Evolutionary conservation across 2,329 filamentous ascomycete species (phyloP), one percentile per base, ranked within the genome.

Genomic region (Paracoccidioides lutzii): DNA sequence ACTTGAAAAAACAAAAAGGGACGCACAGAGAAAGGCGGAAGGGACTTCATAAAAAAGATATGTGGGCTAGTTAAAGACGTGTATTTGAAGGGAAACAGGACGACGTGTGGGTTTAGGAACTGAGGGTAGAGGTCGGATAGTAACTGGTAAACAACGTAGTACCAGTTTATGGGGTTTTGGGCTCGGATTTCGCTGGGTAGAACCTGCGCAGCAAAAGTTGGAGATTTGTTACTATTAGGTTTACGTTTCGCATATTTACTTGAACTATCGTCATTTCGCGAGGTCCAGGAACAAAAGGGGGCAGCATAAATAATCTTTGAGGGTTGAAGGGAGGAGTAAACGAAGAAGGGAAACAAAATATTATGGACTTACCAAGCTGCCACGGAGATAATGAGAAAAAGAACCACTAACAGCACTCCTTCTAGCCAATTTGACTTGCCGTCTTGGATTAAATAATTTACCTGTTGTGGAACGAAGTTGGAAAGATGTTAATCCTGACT

Each of bases 361-460:
- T 1, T 8, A 45, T 12, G 43, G 15, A 14, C 66, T 54, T 67
- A 82, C 77, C 77, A 83, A 1, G 78, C 78, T 42, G 78, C 78
- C 48, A 83, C 67, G 15, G 81, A 78, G 60, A 84, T 83, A 62
- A 84, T 83, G 54, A 83, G 62, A 61, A 84, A 84, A 55, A 80
- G 75, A 50, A 76, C 76, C 71, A 81, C 79, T 51, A 84, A 71
- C 53, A 84, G 65, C 6, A 82, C 72, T 14, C 81, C 81, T 65
- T 84, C 81, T 8, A 84, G 73, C 80, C 76, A 79, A 60, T 78
- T 72, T 42, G 76, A 79, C 61, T 81, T 81, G 53, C 79, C 78
- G 60, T 82, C 80, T 58, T 77, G 75, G 49, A 84, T 83, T 15
- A 84, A 72, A 62, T 83, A 83, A 65, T 83, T 84, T 46, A 83